A percentile compares a stretch with the other conserved stretches of the same genome.
phyloP scores from a whole-genome alignment of 1,139 yeast genomes.

The Candida albicans region DNA sequence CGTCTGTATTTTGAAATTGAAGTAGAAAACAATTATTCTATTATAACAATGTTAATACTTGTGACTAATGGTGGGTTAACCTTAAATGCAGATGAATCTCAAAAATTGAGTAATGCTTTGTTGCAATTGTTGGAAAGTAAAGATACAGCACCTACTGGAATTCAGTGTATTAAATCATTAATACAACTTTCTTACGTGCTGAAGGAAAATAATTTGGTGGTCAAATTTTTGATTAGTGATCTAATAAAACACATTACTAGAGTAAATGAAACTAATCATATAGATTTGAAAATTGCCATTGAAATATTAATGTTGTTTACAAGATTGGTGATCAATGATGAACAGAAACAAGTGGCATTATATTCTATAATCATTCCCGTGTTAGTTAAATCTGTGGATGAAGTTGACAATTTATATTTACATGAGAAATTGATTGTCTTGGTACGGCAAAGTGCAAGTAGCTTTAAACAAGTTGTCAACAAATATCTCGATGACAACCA shows the following conservation, averaged over 20 bases:
- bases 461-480: conserved; percentile 55
- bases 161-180: conserved; percentile 60
- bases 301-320: conserved; percentile 56
- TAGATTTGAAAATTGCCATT: conserved; percentile 44
- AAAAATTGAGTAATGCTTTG: conserved; percentile 29
- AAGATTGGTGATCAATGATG: conserved; percentile 32
- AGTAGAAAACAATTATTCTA: conserved; percentile 36
- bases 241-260: conserved; percentile 25
- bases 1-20: conserved; percentile 26
- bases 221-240: conserved; percentile 33
- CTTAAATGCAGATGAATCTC: conserved; percentile 37
- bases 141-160: conserved; percentile 43
- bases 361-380: conserved; percentile 52
- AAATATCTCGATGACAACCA: conserved; percentile 37
- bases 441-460: conserved; percentile 46
- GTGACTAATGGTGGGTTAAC: conserved; percentile 52
- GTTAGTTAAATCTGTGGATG: conserved; percentile 35
- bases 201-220: conserved; percentile 24
- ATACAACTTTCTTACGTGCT: conserved; percentile 39
- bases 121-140: conserved; percentile 32
- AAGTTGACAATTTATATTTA: conserved; percentile 37
- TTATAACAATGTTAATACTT: conserved; percentile 60
- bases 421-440: conserved; percentile 54
- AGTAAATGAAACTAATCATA: conserved; percentile 7
- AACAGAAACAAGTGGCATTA: conserved; percentile 30